Evolutionary conservation across 1,284 basidiomycete species (phyloP).

Genomic region (Fomitiporia mediterranea): DNA sequence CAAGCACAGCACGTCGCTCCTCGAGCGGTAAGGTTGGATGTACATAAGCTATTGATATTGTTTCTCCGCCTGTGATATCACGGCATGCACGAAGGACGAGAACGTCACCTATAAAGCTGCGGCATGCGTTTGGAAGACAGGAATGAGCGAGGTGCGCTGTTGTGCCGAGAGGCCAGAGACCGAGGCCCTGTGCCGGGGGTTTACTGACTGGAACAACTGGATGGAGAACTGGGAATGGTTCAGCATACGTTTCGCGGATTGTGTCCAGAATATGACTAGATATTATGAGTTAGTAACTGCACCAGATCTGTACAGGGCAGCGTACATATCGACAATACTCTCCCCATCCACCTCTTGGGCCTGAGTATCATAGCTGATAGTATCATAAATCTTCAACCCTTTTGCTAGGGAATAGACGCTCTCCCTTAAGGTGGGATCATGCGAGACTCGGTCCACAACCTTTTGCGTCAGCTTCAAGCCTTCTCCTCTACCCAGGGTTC

Average conservation of each 20-base stretch:
- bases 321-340: conserved; percentile 15
- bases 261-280: conserved; percentile 10
- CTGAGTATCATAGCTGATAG: not conserved
- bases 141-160: conserved; percentile 13
- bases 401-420: not conserved
- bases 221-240: conserved; percentile 14
- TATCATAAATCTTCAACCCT: conserved; percentile 11
- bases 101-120: conserved; percentile 15
- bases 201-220: conserved; percentile 2
- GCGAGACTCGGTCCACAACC: conserved; percentile 1
- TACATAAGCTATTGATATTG: conserved; percentile 10
- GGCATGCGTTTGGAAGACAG: conserved; percentile 16
- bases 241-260: conserved; percentile 11
- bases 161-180: conserved; percentile 9
- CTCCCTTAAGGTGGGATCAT: not conserved
- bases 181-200: conserved; percentile 9
- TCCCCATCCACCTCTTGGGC: not conserved
- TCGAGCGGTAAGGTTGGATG: conserved; percentile 11
- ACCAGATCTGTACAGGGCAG: not conserved
- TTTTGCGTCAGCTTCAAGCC: conserved; percentile 16
- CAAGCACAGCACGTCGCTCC: conserved; percentile 14
- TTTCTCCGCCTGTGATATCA: conserved; percentile 9
- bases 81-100: conserved; percentile 15
- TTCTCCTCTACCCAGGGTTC: conserved; percentile 8
- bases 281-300: not conserved